Percentiles rank a stretch among this genome's conserved stretches.
Evolutionary conservation across 1,284 basidiomycete species (phyloP).

Genomic region (Pseudozyma tsukubaensis): DNA sequence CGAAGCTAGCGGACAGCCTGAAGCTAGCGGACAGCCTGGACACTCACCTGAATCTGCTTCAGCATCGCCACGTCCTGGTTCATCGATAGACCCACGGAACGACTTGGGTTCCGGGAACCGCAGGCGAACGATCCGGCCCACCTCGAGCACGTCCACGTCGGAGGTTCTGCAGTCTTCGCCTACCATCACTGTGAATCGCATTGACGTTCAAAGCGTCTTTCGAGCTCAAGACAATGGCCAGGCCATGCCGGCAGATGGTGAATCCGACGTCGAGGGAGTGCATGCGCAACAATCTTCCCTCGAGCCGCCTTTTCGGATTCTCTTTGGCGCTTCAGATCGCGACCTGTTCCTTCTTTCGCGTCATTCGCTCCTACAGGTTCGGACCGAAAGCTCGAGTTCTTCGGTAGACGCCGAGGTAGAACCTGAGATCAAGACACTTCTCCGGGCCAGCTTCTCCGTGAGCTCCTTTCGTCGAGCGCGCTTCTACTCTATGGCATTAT

Average conservation of each 20-base stretch:
- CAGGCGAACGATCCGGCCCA: not conserved
- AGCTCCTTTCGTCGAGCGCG: slow-evolving; percentile 21
- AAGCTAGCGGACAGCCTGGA: not conserved
- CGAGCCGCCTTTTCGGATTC: slow-evolving; percentile 2
- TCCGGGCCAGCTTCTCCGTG: slow-evolving; percentile 18
- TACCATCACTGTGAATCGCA: too few relatives aligned
- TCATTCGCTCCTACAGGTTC: slow-evolving; percentile 10
- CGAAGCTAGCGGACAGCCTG: not conserved
- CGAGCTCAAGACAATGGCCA: not conserved
- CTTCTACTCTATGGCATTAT: slow-evolving; percentile 26
- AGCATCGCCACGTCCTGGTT: not conserved
- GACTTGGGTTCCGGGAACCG: not conserved
- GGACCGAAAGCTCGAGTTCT: not conserved
- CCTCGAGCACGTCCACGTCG: too few relatives aligned
- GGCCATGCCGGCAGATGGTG: not conserved
- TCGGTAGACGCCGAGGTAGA: not conserved
- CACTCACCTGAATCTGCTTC: not conserved
- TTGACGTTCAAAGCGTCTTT: not conserved
- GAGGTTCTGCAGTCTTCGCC: too few relatives aligned
- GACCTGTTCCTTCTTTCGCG: slow-evolving; percentile 18
- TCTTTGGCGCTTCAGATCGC: slow-evolving; percentile 9
- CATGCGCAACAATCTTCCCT: not conserved
- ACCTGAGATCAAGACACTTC: slow-evolving; percentile 4
- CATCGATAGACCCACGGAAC: not conserved
- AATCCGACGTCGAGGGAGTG: not conserved